These are phyloP conservation scores for Astathelohania contejeani DNA, from an alignment of 371 early-diverging fungal species.

Conservation along the genomic window DNA sequence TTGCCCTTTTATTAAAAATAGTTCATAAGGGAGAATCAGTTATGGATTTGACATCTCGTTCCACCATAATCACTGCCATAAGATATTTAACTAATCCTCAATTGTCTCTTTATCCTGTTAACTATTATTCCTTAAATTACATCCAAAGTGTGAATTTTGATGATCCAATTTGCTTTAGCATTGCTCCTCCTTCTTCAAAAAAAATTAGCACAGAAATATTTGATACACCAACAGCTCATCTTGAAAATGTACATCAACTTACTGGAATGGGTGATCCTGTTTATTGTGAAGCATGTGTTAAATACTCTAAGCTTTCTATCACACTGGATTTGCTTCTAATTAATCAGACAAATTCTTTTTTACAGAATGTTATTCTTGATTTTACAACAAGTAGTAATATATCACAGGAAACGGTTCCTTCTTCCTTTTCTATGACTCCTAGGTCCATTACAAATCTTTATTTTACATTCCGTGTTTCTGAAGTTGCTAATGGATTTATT, in stretches of 20 bases:
- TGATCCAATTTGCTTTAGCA: too few relatives aligned
- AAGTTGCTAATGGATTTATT: slow-evolving; percentile 43
- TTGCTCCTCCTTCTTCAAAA: too few relatives aligned
- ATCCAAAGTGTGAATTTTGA: too few relatives aligned
- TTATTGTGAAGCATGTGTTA: slow-evolving; percentile 44
- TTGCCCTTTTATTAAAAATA: too few relatives aligned
- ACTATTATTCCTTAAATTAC: too few relatives aligned
- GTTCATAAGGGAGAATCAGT: too few relatives aligned
- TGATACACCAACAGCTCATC: too few relatives aligned
- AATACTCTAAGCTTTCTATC: slow-evolving; percentile 31
- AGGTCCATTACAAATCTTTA: slow-evolving; percentile 11
- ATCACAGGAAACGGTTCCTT: neutral
- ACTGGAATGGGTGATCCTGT: slow-evolving; percentile 48
- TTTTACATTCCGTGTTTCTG: slow-evolving; percentile 26
- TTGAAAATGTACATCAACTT: slow-evolving; percentile 40
- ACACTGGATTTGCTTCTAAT: slow-evolving; percentile 45
- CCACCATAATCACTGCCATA: too few relatives aligned
- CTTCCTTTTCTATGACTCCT: slow-evolving; percentile 15
- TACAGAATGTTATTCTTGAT: slow-evolving; percentile 47
- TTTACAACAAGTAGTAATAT: slow-evolving; percentile 44
- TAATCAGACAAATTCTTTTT: slow-evolving; percentile 49
- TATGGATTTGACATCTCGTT: too few relatives aligned
- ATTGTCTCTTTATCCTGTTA: too few relatives aligned
- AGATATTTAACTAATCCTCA: too few relatives aligned
- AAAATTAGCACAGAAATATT: too few relatives aligned